phyloP scores from a whole-genome alignment of 2,329 filamentous ascomycete species.

The Thelonectria rubi region DNA sequence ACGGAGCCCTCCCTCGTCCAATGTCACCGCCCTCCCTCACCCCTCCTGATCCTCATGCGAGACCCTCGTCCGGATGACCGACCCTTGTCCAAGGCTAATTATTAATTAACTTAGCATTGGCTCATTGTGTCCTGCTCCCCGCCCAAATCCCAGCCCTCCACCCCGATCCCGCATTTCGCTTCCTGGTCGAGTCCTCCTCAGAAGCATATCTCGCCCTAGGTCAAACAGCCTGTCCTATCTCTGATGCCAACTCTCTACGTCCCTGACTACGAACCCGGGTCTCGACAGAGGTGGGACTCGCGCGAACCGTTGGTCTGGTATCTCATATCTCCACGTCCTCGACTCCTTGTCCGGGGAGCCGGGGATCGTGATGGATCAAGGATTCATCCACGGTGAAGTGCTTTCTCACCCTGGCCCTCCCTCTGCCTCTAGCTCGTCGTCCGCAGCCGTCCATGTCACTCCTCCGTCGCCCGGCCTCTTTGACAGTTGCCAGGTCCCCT shows the following conservation, averaged over 20 bases:
- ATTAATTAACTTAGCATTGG: not conserved
- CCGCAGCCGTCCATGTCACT: not conserved
- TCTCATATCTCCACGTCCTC: not conserved
- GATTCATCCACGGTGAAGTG: not conserved
- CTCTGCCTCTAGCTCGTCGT: too few species aligned
- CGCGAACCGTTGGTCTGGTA: conserved; percentile 23
- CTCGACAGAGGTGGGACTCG: conserved; percentile 10
- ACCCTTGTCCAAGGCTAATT: conserved; percentile 10
- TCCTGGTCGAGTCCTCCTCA: not conserved
- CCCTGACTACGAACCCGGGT: not conserved
- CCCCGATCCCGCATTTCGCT: conserved; percentile 11
- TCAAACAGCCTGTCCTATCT: not conserved
- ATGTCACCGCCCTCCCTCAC: conserved; percentile 2
- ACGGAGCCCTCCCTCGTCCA: not conserved
- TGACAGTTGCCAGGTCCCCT: not conserved
- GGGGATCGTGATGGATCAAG: not conserved
- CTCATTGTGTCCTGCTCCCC: conserved; percentile 16
- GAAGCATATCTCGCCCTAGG: conserved; percentile 3
- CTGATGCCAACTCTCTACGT: not conserved
- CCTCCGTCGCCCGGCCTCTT: conserved; percentile 4
- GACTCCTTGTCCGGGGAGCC: not conserved
- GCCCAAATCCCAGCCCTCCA: conserved; percentile 17
- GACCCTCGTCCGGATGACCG: conserved; percentile 7
- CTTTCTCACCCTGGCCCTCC: not conserved
- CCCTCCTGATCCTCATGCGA: not conserved